phyloP scores from a whole-genome alignment of 2,329 filamentous ascomycete species.

The Didymella sp. region DNA sequence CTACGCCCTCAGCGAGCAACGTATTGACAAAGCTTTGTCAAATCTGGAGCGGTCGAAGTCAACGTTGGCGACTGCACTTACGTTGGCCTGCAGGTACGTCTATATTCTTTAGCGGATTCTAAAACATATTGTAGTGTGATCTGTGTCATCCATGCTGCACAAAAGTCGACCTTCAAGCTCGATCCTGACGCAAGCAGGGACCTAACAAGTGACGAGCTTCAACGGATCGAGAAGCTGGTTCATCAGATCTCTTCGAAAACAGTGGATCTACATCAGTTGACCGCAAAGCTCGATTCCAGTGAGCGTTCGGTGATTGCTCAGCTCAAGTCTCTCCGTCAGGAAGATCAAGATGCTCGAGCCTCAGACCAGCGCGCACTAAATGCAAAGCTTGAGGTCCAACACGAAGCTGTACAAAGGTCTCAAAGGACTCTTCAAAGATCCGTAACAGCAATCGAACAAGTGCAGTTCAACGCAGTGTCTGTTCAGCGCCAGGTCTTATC shows the following conservation, averaged over 20 bases:
- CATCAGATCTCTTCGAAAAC: not conserved
- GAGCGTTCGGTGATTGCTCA: not conserved
- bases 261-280: not conserved
- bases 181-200: not conserved
- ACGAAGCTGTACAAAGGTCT: not conserved
- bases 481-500: not conserved
- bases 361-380: not conserved
- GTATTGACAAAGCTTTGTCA: not conserved
- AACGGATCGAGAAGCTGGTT: not conserved
- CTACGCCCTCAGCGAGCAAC: not conserved
- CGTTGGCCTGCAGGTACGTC: not conserved
- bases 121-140: too few relatives aligned
- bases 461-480: not conserved
- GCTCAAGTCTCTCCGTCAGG: not conserved
- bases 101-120: not conserved
- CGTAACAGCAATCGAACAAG: not conserved
- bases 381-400: not conserved
- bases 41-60: not conserved
- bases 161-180: not conserved
- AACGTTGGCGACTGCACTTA: not conserved
- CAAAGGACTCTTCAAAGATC: not conserved
- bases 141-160: too few relatives aligned
- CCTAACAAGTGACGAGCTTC: not conserved
- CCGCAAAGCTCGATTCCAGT: not conserved
- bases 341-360: not conserved